A percentile compares a stretch with the other conserved stretches of the same genome.
Conservation (phyloP, 306 rosid species). For the Medicago lupulina region DNA sequence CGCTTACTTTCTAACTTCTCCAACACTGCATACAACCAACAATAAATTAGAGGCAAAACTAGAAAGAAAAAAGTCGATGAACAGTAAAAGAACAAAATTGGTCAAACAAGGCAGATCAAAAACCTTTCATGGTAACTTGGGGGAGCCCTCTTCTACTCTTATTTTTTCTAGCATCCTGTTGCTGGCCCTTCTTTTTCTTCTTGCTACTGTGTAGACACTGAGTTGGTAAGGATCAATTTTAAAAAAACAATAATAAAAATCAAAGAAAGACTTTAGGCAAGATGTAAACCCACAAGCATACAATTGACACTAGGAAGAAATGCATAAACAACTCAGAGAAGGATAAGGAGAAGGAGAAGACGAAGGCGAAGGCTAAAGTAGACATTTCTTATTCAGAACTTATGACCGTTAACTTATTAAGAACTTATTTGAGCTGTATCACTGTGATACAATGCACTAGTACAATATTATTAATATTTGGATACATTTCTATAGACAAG, state of each 20-base stretch:
- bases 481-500: too few relatives aligned
- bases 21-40: constrained; percentile 64
- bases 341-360: too few relatives aligned
- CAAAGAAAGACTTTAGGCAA: background rate
- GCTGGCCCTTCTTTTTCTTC: constrained; percentile 94
- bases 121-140: constrained; percentile 96
- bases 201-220: constrained; percentile 56
- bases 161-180: constrained; percentile 80
- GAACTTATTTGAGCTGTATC: too few relatives aligned
- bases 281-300: background rate
- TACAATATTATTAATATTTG: too few relatives aligned
- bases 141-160: constrained; percentile 95
- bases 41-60: constrained; percentile 36
- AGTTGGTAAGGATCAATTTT: constrained; percentile 32
- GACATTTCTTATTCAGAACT: too few relatives aligned
- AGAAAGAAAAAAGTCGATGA: constrained; percentile 24
- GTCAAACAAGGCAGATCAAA: constrained; percentile 27
- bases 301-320: background rate
- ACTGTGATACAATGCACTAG: too few relatives aligned
- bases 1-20: constrained; percentile 98
- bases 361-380: too few relatives aligned
- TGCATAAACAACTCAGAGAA: background rate
- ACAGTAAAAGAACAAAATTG: background rate
- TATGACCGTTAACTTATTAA: too few relatives aligned
- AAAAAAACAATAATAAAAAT: too few relatives aligned